These are phyloP conservation scores for Camillea tinctor DNA, from an alignment of 2,329 filamentous ascomycete species.

Conservation along the genomic window DNA sequence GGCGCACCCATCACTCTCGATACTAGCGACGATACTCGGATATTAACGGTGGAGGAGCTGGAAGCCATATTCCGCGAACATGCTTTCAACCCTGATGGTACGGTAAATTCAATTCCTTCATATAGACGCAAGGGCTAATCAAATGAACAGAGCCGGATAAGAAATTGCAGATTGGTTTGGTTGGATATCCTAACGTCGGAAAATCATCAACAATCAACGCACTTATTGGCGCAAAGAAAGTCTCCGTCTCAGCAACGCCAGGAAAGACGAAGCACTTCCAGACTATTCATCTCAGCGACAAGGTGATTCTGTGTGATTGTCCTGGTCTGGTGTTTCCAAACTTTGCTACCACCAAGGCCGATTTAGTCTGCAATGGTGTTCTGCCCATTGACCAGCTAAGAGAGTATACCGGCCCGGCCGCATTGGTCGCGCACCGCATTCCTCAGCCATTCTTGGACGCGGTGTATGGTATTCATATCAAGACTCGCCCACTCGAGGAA, in stretches of 20 bases:
- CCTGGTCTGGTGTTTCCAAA: slow-evolving; percentile 98
- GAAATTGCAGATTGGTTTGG: slow-evolving; percentile 87
- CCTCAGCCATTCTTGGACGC: slow-evolving; percentile 88
- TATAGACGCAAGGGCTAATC: slow-evolving; percentile 18
- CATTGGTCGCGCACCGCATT: slow-evolving; percentile 79
- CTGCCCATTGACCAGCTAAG: slow-evolving; percentile 95
- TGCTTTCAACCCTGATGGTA: slow-evolving; percentile 57
- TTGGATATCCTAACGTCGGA: slow-evolving; percentile 97
- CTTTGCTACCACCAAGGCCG: slow-evolving; percentile 93
- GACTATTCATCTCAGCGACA: slow-evolving; percentile 89
- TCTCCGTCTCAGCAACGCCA: slow-evolving; percentile 94
- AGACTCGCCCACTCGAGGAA: slow-evolving; percentile 78
- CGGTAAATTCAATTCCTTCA: slow-evolving; percentile 16
- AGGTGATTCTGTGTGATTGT: slow-evolving; percentile 93
- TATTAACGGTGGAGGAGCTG: slow-evolving; percentile 88
- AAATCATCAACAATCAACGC: slow-evolving; percentile 99
- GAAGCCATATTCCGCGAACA: slow-evolving; percentile 84
- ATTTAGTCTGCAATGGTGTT: slow-evolving; percentile 92
- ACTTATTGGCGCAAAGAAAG: slow-evolving; percentile 96
- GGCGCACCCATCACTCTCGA: slow-evolving; percentile 39
- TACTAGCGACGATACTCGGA: slow-evolving; percentile 65
- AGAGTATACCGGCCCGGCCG: slow-evolving; percentile 85
- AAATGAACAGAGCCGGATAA: slow-evolving; percentile 42
- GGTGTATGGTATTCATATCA: slow-evolving; percentile 88
- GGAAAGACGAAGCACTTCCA: slow-evolving; percentile 99